Conservation (phyloP, 2,329 filamentous ascomycete species). For the Arthrinium phaeospermum region DNA sequence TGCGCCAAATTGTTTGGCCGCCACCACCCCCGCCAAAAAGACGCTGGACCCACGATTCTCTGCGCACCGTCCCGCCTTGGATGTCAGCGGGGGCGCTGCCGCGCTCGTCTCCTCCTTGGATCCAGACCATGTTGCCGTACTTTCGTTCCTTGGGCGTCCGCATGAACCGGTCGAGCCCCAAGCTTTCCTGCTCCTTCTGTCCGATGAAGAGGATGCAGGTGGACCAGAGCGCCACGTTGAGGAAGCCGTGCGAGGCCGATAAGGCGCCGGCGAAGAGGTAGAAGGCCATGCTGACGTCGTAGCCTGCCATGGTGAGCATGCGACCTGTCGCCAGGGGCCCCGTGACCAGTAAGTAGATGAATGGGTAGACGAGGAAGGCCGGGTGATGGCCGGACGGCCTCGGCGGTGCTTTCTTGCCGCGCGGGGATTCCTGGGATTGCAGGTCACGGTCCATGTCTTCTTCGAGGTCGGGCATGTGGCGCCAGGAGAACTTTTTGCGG, state of each 20-base stretch:
- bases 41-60: background rate
- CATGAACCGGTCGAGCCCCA: slow-evolving; percentile 18
- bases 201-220: background rate
- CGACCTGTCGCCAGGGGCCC: background rate
- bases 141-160: background rate
- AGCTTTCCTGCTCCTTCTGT: background rate
- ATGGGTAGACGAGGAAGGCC: slow-evolving; percentile 14
- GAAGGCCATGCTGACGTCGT: background rate
- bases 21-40: background rate
- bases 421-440: background rate
- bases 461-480: background rate
- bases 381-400: slow-evolving; percentile 11
- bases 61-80: background rate
- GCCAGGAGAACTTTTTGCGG: background rate
- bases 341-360: slow-evolving; percentile 12
- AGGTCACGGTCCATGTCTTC: background rate
- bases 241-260: background rate
- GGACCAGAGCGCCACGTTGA: slow-evolving; percentile 9
- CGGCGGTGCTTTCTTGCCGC: background rate
- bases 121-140: slow-evolving; percentile 18
- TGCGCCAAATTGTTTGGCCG: background rate
- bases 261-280: slow-evolving; percentile 8
- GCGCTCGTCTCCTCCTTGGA: background rate
- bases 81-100: background rate
- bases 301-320: slow-evolving; percentile 4